Evolutionary conservation across 176 grass and related monocot genomes (phyloP).

Genomic region (Juncus inflexus): DNA sequence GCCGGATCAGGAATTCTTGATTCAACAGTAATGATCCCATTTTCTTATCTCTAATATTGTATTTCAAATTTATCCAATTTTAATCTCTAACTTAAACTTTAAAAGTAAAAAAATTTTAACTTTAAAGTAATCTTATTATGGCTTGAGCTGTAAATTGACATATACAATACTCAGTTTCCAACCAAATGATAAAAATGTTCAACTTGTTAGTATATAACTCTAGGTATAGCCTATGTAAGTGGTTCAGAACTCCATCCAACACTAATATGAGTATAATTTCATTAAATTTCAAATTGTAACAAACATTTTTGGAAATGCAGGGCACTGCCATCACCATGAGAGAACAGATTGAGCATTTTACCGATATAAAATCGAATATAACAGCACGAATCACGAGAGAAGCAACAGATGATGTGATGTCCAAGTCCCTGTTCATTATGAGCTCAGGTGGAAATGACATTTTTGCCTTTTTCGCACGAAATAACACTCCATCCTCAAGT

Average conservation of each 20-base stretch:
- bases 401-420: conserved; percentile 33
- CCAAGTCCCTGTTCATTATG: conserved; percentile 56
- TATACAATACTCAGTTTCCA: too few relatives aligned
- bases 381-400: conserved; percentile 29
- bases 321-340: conserved; percentile 46
- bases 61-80: not conserved
- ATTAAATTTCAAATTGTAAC: not conserved
- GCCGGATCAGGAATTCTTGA: conserved; percentile 63
- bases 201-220: too few relatives aligned
- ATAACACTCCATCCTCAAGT: conserved; percentile 36
- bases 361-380: conserved; percentile 37
- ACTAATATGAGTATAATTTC: too few relatives aligned
- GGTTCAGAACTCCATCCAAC: too few relatives aligned
- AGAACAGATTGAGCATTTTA: conserved; percentile 57
- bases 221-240: too few relatives aligned
- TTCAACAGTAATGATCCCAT: conserved; percentile 32
- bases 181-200: too few relatives aligned
- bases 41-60: not conserved
- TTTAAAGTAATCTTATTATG: too few relatives aligned
- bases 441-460: conserved; percentile 82
- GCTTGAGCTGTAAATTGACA: too few relatives aligned
- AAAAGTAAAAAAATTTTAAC: too few relatives aligned
- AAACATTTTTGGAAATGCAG: conserved; percentile 14
- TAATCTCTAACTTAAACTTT: too few relatives aligned
- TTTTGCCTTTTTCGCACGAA: conserved; percentile 51